Base-by-base conservation (phyloP, 441 rosid genomes). In the Euphorbia corollata region DNA sequence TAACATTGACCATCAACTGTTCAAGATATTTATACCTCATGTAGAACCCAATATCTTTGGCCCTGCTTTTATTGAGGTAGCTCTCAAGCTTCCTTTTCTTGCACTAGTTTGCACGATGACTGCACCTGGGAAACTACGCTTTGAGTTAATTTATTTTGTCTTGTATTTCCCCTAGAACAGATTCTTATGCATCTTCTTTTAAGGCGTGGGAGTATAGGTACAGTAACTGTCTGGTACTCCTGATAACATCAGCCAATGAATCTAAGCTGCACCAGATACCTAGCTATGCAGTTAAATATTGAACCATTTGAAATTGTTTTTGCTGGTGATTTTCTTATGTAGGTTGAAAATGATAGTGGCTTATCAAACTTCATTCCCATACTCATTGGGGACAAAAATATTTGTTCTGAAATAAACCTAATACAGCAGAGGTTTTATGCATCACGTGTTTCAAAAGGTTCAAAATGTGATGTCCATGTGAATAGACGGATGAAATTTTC, bases 1-100 rank as follows among this genome's bases (percentile, higher is more conserved):
- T 61, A 68, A 77, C 65, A 67, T 65, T 68, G 81, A 71, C 67
- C 90, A 88, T 80, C 88, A 83, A 73, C 59, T 88, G 55, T 91
- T 77, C 89, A 89, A 85, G 72, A 84, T 94, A 74, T 58, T 23
- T 43, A 74, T 88, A 70, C 79, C 81, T 68, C 80, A 60, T 47
- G 74, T 81, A 39, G 91, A 91, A 57, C 84, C 88, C 36, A 72
- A 81, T 78, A 74, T 78, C 61, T 78, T 77, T 78, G 99, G 99
- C 73, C 99, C 99, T 72, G 97, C 96, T 63, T 94, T 94, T 87
- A 79, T 91, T 62, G 99, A 94, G 92, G 99, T 89, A 72, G 9
- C 68, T 56, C 18, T 58, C 63, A 32, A 47, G 22, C 55, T 38
- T 61, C 15, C 6, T n/a, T 18, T 59, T 72, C 5, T 8, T 48